Evolutionary conservation across 2,329 filamentous ascomycete genomes (phyloP).

Genomic region (Monosporascus sp.): DNA sequence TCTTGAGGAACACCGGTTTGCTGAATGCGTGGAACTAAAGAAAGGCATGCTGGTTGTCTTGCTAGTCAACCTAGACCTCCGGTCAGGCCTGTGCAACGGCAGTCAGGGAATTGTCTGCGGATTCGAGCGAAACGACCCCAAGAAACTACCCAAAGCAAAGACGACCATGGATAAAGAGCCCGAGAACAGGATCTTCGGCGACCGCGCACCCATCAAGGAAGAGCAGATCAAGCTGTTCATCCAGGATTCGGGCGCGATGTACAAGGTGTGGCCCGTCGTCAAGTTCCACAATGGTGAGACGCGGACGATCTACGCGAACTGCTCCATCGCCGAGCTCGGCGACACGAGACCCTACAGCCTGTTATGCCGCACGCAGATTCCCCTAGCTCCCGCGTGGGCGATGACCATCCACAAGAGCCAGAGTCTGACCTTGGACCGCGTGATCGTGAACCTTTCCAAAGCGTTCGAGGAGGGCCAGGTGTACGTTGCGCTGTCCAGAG

Average conservation of each 20-base stretch:
- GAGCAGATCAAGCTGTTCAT: slow-evolving; percentile 34
- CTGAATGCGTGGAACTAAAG: slow-evolving; percentile 39
- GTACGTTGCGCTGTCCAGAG: slow-evolving; percentile 58
- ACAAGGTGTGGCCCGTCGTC: slow-evolving; percentile 44
- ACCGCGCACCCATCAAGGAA: slow-evolving; percentile 31
- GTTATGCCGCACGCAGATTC: slow-evolving; percentile 54
- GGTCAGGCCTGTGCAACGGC: slow-evolving; percentile 38
- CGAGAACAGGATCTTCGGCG: slow-evolving; percentile 25
- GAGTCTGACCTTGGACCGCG: slow-evolving; percentile 56
- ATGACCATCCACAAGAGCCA: slow-evolving; percentile 60
- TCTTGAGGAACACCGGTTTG: slow-evolving; percentile 41
- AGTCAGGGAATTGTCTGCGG: slow-evolving; percentile 40
- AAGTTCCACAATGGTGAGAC: slow-evolving; percentile 42
- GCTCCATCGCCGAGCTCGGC: slow-evolving; percentile 41
- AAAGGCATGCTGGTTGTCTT: slow-evolving; percentile 47
- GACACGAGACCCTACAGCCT: slow-evolving; percentile 39
- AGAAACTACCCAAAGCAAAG: slow-evolving; percentile 21
- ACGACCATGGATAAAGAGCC: slow-evolving; percentile 8
- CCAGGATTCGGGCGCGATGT: slow-evolving; percentile 16
- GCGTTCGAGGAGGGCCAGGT: slow-evolving; percentile 54
- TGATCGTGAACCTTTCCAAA: slow-evolving; percentile 46
- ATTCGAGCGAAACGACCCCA: slow-evolving; percentile 31
- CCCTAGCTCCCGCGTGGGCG: slow-evolving; percentile 55
- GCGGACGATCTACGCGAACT: slow-evolving; percentile 45
- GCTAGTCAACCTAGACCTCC: slow-evolving; percentile 41